phyloP scores from a whole-genome alignment of 331 rosid species.

The Phaseolus coccineus region DNA sequence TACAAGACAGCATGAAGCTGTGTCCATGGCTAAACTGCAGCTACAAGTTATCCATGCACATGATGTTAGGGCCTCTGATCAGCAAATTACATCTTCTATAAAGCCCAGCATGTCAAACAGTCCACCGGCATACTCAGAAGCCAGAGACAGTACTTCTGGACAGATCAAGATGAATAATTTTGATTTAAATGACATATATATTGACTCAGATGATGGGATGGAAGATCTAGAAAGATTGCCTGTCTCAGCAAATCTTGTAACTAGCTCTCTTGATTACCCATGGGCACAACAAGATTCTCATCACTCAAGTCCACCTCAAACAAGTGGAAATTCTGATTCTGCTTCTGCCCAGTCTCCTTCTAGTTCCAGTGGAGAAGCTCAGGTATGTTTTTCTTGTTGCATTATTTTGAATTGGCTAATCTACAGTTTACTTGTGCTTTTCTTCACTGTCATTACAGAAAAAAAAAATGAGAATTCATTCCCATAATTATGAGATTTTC shows the following conservation, averaged over 20 bases:
- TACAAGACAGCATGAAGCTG: constrained; percentile 50
- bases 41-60: constrained; percentile 54
- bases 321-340: constrained; percentile 94
- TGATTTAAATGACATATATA: constrained; percentile 80
- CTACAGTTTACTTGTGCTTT: neutral
- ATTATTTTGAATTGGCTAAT: constrained; percentile 30
- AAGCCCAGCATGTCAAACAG: constrained; percentile 59
- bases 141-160: constrained; percentile 63
- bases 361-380: constrained; percentile 90
- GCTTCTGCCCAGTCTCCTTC: constrained; percentile 91
- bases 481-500: constrained; percentile 32
- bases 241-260: constrained; percentile 54
- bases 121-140: constrained; percentile 74
- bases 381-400: constrained; percentile 43
- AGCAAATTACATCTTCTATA: constrained; percentile 53
- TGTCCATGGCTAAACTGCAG: constrained; percentile 55
- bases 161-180: constrained; percentile 70
- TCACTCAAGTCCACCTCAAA: constrained; percentile 94
- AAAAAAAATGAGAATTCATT: neutral
- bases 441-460: neutral
- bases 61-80: constrained; percentile 59
- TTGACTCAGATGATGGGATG: constrained; percentile 75
- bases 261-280: constrained; percentile 69
- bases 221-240: constrained; percentile 66
- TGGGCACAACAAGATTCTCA: constrained; percentile 76